phyloP scores from a whole-genome alignment of 2,329 filamentous ascomycete genomes.

The Cladophialophora carrionii region DNA sequence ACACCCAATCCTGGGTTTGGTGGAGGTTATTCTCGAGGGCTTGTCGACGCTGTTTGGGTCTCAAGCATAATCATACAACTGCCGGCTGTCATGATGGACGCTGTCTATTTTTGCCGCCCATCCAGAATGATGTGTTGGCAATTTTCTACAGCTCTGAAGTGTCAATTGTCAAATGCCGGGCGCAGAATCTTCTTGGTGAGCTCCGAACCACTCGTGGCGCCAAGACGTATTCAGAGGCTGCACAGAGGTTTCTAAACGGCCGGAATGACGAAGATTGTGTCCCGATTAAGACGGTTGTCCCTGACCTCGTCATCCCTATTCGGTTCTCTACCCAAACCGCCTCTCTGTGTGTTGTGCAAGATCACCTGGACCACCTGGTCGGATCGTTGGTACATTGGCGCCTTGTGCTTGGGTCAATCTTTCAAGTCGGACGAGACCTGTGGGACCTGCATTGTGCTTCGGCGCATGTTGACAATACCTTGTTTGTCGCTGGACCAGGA shows the following conservation, averaged over 20 bases:
- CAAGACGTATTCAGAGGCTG: slow-evolving; percentile 16
- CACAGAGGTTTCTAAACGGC: slow-evolving; percentile 15
- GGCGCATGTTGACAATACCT: background rate
- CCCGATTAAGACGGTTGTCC: slow-evolving; percentile 13
- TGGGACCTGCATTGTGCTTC: slow-evolving; percentile 9
- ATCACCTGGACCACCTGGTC: slow-evolving; percentile 13
- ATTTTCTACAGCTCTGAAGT: background rate
- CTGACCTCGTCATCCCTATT: slow-evolving; percentile 24
- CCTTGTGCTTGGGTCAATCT: slow-evolving; percentile 13
- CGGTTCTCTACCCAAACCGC: slow-evolving; percentile 20
- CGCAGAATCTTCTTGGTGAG: slow-evolving; percentile 10
- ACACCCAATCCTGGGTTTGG: background rate
- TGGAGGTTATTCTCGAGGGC: background rate
- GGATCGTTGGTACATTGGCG: slow-evolving; percentile 7
- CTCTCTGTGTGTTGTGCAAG: slow-evolving; percentile 17
- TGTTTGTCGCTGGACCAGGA: background rate
- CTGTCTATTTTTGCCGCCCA: background rate
- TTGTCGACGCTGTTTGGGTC: background rate
- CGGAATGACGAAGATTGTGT: slow-evolving; percentile 20
- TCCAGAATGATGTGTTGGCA: slow-evolving; percentile 13
- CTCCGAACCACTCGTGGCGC: slow-evolving; percentile 27
- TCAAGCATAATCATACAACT: background rate
- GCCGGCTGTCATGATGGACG: background rate
- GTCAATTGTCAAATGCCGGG: slow-evolving; percentile 11
- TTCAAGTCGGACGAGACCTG: slow-evolving; percentile 8